phyloP scores from a whole-genome alignment of 129 eudicot genomes.

The Apium graveolens region DNA sequence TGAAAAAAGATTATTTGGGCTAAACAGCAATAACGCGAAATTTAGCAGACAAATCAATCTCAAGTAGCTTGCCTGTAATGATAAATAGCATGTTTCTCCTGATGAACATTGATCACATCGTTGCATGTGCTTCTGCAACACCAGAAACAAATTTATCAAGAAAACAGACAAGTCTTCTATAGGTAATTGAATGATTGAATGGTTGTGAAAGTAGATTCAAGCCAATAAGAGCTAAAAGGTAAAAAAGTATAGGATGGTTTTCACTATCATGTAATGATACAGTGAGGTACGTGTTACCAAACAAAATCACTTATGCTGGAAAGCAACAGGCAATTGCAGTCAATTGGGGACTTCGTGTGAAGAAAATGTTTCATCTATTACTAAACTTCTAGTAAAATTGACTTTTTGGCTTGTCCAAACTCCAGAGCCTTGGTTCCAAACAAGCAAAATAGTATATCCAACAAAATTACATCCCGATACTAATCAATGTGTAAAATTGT shows the following conservation, averaged over 20 bases:
- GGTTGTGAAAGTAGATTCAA: background rate
- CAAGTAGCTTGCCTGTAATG: constrained; percentile 56
- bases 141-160: constrained; percentile 12
- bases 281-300: background rate
- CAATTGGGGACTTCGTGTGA: background rate
- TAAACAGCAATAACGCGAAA: background rate
- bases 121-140: constrained; percentile 69
- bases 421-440: background rate
- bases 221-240: background rate
- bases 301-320: background rate
- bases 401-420: background rate
- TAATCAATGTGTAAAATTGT: background rate
- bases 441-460: background rate
- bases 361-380: background rate
- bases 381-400: background rate
- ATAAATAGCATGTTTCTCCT: constrained; percentile 76
- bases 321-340: background rate
- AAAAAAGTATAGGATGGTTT: background rate
- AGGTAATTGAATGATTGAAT: background rate
- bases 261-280: background rate
- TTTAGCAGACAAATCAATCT: background rate
- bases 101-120: constrained; percentile 65
- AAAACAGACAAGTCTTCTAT: background rate
- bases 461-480: background rate
- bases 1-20: constrained; percentile 20